Evolutionary conservation across 176 grass and related monocot species (phyloP).

Genomic region (Oryza australiensis): DNA sequence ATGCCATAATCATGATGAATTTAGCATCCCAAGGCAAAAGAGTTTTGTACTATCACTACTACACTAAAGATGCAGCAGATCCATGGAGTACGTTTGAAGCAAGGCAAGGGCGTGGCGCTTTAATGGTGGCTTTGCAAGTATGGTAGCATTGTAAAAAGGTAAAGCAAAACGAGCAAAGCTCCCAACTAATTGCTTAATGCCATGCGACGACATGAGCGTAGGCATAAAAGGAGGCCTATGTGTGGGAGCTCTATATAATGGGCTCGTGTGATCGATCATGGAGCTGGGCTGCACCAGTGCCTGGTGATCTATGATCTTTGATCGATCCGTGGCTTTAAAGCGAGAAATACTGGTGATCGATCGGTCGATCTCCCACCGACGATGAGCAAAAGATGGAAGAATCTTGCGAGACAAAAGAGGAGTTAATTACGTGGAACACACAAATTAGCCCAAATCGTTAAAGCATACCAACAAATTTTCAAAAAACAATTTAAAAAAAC

Average conservation of each 20-base stretch:
- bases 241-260: neutral
- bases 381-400: neutral
- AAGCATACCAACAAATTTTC: no score
- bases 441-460: neutral
- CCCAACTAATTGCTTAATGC: neutral
- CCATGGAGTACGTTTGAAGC: conserved; percentile 33
- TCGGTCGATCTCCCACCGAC: neutral
- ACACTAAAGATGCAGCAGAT: conserved; percentile 3
- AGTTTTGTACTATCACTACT: neutral
- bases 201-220: neutral
- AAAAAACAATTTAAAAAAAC: no score
- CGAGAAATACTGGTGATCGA: neutral
- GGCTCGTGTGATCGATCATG: neutral
- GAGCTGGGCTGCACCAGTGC: neutral
- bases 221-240: neutral
- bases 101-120: conserved; percentile 30
- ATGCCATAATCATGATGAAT: neutral
- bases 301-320: neutral
- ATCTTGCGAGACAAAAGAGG: neutral
- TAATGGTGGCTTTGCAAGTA: conserved; percentile 26
- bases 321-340: neutral
- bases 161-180: neutral
- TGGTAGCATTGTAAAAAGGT: conserved; percentile 20
- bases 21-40: conserved; percentile 12
- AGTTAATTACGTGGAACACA: neutral